Base-by-base conservation (phyloP, 2,329 filamentous ascomycete genomes). In the Aspergillus ruber region DNA sequence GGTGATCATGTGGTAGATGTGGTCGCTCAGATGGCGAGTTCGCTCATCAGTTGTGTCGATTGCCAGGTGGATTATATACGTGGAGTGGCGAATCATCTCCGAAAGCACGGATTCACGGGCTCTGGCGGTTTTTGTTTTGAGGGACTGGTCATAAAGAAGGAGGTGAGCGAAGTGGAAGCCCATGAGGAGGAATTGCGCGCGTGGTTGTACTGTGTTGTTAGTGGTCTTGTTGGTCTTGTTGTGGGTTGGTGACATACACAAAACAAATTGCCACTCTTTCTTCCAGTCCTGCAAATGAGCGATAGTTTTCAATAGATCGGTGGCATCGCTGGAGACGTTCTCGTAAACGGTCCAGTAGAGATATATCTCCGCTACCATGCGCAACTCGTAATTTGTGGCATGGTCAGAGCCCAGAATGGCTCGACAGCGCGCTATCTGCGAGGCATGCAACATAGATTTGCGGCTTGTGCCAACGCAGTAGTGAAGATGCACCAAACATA, bases 1-100 rank as follows among this genome's bases (percentile, higher is more conserved):
- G 4, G 70, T 72, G 42, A 74, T 70, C 60, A 74, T 71, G 49
- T 74, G 72, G 48, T 74, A 75, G 17, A 74, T 72, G 43, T 74
- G 72, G 46, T 75, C 72, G 3, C 65, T 74, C 4, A 74, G 54
- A 52, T 75, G 71, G 12, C 64, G 63, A 1, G 71, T 74, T 2
- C 70, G 65, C 18, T 73, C 67, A 42, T 75, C 72, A 1, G 67
- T 59, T 2, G 70, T 72, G 10, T 71, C 66, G 52, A 74, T 73
- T 2, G 70, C 70, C 2, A 73, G 50, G 13, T 65, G 63, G 13
- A 74, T 63, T 43, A 74, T 73, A 2, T 57, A 47, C 13, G 58
- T 67, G 1, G 70, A 70, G 15, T 71, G 62, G 9, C 64, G 60
- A 12, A 73, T 58, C 68, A 75, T 74, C 49, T 74, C 69, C 0